Base-by-base conservation (phyloP, 164 flowering plant genomes). In the Umbilicus rupestris region DNA sequence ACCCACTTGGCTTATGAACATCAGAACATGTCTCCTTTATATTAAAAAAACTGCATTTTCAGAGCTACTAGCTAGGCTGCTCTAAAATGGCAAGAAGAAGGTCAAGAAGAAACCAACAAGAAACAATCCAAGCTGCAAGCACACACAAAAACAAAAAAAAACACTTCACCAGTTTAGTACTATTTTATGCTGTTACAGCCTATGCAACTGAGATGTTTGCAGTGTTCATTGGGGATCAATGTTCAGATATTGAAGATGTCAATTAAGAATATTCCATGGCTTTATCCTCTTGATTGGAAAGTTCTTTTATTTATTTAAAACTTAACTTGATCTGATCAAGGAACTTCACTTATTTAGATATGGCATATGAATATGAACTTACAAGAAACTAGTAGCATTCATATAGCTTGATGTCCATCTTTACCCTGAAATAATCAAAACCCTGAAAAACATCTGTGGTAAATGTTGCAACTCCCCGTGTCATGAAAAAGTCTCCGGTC, bases 401-500 rank as follows among this genome's bases (percentile, higher is more conserved):
- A 24, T 79, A 79, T 15, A 79, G 66, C 24, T 77, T 79, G 10
- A 79, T 68, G 35, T 79, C 78, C 20, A 75, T 66, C 6, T 52
- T 41, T 17, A 79, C 73, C 64, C 82, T 37, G 44, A 79, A 79
- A 47, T 77, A 77, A 1, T 52, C 73, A 9, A 45, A 72, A 6
- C 77, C 78, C 64, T 75, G 75, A 64, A 69, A 71, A 2, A 72
- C 31, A 59, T 77, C 78, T 1, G 83, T 79, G 71, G 19, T 47
- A 0, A 79, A 20, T 5, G 80, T 77, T 0, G 75, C 80, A 8
- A 79, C 42, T 0, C 83, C 83, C 5, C 78, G 39, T 22, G 39
- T 22, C 82, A 79, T 76, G 73, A 79, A 79, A 29, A 76, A 76
- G 29, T 79, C 82, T 22, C 82, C 82, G 0, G 82, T 79, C 1